A percentile compares a stretch with the other conserved stretches of the same genome.
Evolutionary conservation across 345 rosid species (phyloP).

Genomic region (Microcos paniculata): DNA sequence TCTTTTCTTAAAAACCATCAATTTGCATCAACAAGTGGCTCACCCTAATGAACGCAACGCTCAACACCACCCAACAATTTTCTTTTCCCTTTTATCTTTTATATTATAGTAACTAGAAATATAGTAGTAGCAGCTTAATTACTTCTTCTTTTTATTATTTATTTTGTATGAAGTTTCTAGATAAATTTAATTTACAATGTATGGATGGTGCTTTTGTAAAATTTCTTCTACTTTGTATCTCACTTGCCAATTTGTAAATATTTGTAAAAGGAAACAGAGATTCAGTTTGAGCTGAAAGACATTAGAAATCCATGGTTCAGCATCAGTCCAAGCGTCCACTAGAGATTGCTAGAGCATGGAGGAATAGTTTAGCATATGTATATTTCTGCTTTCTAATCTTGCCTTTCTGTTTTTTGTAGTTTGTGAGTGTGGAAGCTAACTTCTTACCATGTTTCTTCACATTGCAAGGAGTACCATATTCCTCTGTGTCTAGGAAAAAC

Average conservation of each 20-base stretch:
- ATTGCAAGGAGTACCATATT: conserved; percentile 72
- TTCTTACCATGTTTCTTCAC: conserved; percentile 9
- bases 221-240: too few species aligned
- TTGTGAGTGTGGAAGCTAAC: conserved; percentile 7
- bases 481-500: conserved; percentile 67
- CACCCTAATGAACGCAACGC: background rate
- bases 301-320: background rate
- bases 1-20: background rate
- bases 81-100: background rate
- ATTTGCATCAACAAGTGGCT: conserved; percentile 5
- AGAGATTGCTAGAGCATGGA: too few species aligned
- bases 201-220: background rate
- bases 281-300: background rate
- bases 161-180: too few species aligned
- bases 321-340: too few species aligned
- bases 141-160: too few species aligned
- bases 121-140: too few species aligned
- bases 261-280: background rate
- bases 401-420: background rate
- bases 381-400: too few species aligned
- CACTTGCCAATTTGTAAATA: background rate
- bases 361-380: too few species aligned
- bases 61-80: background rate
- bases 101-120: background rate
- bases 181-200: background rate